These are phyloP conservation scores for Dillenia turbinata DNA, from an alignment of 164 flowering plant species.

Conservation along the genomic window DNA sequence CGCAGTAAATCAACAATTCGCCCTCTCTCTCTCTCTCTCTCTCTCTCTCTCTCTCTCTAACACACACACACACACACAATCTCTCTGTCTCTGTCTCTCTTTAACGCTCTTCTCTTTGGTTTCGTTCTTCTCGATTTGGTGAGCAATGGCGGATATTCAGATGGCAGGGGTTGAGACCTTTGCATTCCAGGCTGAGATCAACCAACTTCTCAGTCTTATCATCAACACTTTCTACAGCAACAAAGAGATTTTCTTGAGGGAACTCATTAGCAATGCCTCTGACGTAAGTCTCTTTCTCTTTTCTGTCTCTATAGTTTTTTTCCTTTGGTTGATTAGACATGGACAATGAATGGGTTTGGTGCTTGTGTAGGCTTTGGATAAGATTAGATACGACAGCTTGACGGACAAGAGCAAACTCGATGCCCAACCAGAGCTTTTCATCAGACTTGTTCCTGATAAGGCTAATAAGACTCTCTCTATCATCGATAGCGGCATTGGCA, in stretches of 20 bases:
- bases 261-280: constrained; percentile 74
- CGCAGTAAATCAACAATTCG: no score
- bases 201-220: constrained; percentile 74
- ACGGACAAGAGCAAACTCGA: constrained; percentile 75
- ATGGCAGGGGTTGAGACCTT: constrained; percentile 55
- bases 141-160: not conserved
- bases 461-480: constrained; percentile 60
- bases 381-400: constrained; percentile 59
- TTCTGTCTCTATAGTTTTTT: not conserved
- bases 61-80: no score
- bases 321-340: not conserved
- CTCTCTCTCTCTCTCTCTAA: no score
- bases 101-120: no score
- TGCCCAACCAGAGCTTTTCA: constrained; percentile 64
- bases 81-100: no score
- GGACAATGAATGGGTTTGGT: not conserved
- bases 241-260: constrained; percentile 86
- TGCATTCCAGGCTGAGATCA: constrained; percentile 70
- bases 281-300: constrained; percentile 31
- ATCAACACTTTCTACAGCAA: constrained; percentile 83
- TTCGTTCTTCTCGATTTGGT: no score
- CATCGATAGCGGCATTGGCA: constrained; percentile 61
- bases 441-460: constrained; percentile 60
- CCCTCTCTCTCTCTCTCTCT: no score
- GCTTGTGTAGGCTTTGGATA: constrained; percentile 51